Evolutionary conservation across 139 green algal species (phyloP).

Genomic region (Chlamydomonas asymmetrica): DNA sequence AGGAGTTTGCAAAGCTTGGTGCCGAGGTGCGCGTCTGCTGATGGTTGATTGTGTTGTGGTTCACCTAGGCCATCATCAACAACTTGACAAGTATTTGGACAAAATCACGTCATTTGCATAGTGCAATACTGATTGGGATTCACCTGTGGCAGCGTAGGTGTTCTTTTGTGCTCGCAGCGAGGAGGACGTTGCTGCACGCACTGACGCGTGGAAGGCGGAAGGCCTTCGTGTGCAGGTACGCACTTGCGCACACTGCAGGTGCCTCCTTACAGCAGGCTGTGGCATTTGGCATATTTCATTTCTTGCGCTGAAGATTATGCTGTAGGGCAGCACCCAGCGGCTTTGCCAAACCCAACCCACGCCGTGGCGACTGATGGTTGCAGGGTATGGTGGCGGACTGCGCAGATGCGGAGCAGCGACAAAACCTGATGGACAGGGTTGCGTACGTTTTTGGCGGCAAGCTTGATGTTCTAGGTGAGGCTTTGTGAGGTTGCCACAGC

Average conservation of each 20-base stretch:
- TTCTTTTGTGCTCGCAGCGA: slow-evolving; percentile 53
- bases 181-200: slow-evolving; percentile 36
- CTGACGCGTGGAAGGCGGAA: slow-evolving; percentile 8
- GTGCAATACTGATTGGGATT: too few relatives aligned
- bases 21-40: too few relatives aligned
- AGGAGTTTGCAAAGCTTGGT: slow-evolving; percentile 30
- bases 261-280: background rate
- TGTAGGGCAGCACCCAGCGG: background rate
- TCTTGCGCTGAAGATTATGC: too few relatives aligned
- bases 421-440: slow-evolving; percentile 38
- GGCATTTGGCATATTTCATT: too few relatives aligned
- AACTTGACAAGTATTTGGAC: too few relatives aligned
- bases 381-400: slow-evolving; percentile 11
- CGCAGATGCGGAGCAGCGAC: slow-evolving; percentile 16
- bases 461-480: slow-evolving; percentile 42
- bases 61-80: too few relatives aligned
- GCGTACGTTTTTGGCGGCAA: slow-evolving; percentile 39
- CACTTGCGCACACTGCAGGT: background rate
- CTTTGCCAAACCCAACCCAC: background rate
- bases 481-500: background rate
- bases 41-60: too few relatives aligned
- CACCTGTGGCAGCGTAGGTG: too few relatives aligned
- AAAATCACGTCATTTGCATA: too few relatives aligned
- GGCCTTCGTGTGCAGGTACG: slow-evolving; percentile 36
- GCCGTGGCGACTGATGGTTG: background rate